Percentiles rank a stretch among this genome's conserved stretches.
Evolutionary conservation across 441 rosid genomes (phyloP).

Genomic region (Euphorbia schlechtendalii): DNA sequence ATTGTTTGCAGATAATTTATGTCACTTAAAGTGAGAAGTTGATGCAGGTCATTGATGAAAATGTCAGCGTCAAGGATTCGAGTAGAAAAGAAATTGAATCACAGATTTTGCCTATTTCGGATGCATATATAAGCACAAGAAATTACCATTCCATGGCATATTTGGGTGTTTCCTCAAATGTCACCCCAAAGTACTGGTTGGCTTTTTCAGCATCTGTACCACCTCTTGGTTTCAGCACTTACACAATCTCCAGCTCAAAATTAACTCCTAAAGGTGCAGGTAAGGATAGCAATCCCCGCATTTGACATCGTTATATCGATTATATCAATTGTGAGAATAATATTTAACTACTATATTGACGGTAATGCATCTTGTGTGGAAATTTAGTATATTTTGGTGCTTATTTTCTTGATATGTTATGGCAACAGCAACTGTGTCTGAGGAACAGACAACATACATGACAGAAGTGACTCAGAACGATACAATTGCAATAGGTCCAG

Average conservation of each 20-base stretch:
- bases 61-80: conserved; percentile 64
- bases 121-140: conserved; percentile 48
- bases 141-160: conserved; percentile 70
- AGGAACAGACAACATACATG: conserved; percentile 25
- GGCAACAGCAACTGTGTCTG: conserved; percentile 31
- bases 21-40: conserved; percentile 15
- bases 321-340: background rate
- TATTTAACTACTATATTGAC: conserved; percentile 4
- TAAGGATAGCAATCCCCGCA: conserved; percentile 15
- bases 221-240: conserved; percentile 87
- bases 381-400: background rate
- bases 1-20: background rate
- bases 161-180: conserved; percentile 48
- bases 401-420: background rate
- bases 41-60: conserved; percentile 57
- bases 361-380: background rate
- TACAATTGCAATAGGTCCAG: conserved; percentile 57
- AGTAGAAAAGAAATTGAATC: conserved; percentile 74
- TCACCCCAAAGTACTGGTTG: conserved; percentile 79
- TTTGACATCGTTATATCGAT: background rate
- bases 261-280: conserved; percentile 43
- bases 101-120: conserved; percentile 65
- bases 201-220: conserved; percentile 78
- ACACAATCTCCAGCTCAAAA: conserved; percentile 44
- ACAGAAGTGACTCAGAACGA: conserved; percentile 32